Evolutionary conservation across 2,329 filamentous ascomycete genomes (phyloP).

Genomic region (Ophiostoma angusticollis): DNA sequence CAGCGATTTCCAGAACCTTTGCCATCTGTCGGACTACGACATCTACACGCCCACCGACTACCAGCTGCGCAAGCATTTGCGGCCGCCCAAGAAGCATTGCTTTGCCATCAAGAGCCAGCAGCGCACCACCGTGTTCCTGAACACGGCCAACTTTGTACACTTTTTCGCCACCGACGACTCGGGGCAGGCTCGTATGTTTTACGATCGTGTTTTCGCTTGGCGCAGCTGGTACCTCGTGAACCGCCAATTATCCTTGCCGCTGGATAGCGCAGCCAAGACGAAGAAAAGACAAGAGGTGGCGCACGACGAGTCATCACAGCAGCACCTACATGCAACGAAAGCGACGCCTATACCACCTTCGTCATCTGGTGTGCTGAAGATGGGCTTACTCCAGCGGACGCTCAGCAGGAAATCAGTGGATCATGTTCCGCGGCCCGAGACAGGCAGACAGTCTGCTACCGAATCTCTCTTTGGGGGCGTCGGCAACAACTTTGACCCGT

Average conservation of each 20-base stretch:
- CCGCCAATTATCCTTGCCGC: conserved; percentile 36
- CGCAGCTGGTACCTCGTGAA: conserved; percentile 84
- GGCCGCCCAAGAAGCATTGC: conserved; percentile 73
- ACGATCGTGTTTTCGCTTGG: conserved; percentile 63
- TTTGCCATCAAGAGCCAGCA: conserved; percentile 88
- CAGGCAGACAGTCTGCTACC: conserved; percentile 29
- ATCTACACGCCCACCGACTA: conserved; percentile 66
- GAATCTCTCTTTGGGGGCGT: conserved; percentile 45
- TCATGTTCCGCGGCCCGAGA: conserved; percentile 17
- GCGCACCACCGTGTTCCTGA: conserved; percentile 71
- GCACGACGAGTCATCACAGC: conserved; percentile 18
- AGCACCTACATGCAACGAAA: conserved; percentile 5
- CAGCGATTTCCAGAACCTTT: conserved; percentile 44
- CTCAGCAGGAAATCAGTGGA: conserved; percentile 1
- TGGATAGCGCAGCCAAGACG: neutral
- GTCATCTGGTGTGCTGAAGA: conserved; percentile 4
- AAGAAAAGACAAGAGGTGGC: conserved; percentile 9
- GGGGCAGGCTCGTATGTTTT: conserved; percentile 53
- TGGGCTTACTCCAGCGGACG: conserved; percentile 24
- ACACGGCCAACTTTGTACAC: conserved; percentile 77
- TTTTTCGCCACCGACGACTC: conserved; percentile 77
- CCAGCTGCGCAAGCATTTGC: conserved; percentile 56
- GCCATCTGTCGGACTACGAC: conserved; percentile 84
- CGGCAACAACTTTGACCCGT: conserved; percentile 53
- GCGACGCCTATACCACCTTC: conserved; percentile 15